phyloP scores from a whole-genome alignment of 768 basidiomycete genomes.

The Mycena polygramma region DNA sequence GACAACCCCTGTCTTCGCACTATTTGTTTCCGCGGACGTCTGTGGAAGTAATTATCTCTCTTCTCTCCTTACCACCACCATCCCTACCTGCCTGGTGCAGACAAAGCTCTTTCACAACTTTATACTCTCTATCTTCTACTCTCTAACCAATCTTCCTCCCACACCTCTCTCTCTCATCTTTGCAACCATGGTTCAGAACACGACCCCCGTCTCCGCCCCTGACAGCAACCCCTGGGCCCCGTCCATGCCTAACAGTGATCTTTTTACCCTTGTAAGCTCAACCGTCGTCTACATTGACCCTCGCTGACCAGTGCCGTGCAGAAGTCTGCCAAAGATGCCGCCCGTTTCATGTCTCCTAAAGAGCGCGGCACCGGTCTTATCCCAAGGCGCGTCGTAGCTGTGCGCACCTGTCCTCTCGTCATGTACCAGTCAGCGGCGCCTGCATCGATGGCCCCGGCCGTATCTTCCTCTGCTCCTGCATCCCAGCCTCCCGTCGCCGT shows the following conservation, averaged over 20 bases:
- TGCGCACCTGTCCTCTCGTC: background rate
- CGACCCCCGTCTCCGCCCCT: background rate
- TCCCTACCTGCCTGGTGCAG: constrained; percentile 12
- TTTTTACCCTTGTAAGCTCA: constrained; percentile 19
- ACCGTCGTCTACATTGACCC: background rate
- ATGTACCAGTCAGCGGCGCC: too few relatives aligned
- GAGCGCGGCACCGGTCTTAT: background rate
- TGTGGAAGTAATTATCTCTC: background rate
- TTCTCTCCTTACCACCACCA: constrained; percentile 3
- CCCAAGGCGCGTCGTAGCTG: constrained; percentile 4
- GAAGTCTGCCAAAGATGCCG: background rate
- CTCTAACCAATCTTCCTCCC: background rate
- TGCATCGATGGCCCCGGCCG: background rate
- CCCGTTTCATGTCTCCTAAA: constrained; percentile 2
- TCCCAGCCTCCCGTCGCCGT: too few relatives aligned
- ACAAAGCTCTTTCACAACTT: background rate
- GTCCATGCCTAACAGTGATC: constrained; percentile 23
- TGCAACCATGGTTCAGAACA: background rate
- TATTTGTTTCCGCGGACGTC: constrained; percentile 19
- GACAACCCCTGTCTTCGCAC: background rate
- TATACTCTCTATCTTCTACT: background rate
- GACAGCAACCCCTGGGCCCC: constrained; percentile 1
- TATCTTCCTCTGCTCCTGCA: background rate
- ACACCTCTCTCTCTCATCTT: background rate
- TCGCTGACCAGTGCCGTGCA: background rate